These are phyloP conservation scores for Pseudogymnoascus sp. DNA, from an alignment of 2,329 filamentous ascomycete genomes.

Conservation along the genomic window DNA sequence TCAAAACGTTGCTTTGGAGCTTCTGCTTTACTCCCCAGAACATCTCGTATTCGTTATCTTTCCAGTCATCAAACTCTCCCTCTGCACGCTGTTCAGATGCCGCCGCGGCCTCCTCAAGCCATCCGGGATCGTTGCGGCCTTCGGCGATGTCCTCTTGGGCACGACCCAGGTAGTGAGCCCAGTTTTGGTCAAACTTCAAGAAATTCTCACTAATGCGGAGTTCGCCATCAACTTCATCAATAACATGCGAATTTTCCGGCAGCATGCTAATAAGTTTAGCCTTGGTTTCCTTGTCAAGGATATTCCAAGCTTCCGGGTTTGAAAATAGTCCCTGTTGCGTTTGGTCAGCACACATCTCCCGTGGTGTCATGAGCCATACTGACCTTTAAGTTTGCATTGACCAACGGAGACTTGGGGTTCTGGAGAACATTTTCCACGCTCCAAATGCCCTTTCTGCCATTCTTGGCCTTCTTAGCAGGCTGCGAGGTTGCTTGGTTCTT, in stretches of 20 bases:
- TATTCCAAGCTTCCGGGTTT: constrained; percentile 36
- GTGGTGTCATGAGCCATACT: background rate
- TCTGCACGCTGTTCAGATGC: constrained; percentile 46
- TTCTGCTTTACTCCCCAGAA: constrained; percentile 15
- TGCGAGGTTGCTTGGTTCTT: background rate
- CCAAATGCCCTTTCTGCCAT: constrained; percentile 1
- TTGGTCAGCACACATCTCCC: background rate
- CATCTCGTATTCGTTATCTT: constrained; percentile 46
- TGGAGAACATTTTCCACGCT: constrained; percentile 7
- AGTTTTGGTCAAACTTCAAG: constrained; percentile 40
- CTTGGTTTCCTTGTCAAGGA: constrained; percentile 37
- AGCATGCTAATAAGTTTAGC: constrained; percentile 35
- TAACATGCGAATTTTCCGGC: constrained; percentile 32
- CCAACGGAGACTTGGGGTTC: constrained; percentile 12
- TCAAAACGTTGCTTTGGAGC: constrained; percentile 6
- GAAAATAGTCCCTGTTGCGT: constrained; percentile 34
- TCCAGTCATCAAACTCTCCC: constrained; percentile 52
- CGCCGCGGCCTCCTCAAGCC: constrained; percentile 47
- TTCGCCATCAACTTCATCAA: constrained; percentile 18
- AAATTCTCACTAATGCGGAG: constrained; percentile 28
- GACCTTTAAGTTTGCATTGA: constrained; percentile 1
- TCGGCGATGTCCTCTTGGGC: constrained; percentile 50
- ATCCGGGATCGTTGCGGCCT: constrained; percentile 51
- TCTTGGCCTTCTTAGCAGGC: background rate
- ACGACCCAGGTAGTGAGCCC: constrained; percentile 46